Percentiles rank a stretch among this genome's conserved stretches.
Conservation (phyloP, 768 basidiomycete genomes). For the Lactarius hatsudake region DNA sequence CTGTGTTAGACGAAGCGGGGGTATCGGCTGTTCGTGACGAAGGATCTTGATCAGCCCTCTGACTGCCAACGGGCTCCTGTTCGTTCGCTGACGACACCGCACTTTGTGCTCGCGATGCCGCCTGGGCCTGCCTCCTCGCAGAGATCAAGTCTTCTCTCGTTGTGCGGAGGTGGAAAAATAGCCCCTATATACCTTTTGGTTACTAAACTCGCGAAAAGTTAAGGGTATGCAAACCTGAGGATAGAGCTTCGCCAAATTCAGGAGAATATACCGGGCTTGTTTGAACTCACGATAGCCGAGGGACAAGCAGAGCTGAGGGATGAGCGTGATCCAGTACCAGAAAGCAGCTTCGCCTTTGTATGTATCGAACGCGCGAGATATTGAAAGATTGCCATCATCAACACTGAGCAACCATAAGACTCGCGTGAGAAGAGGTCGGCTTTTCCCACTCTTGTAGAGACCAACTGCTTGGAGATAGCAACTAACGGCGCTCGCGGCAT, state of each 20-base stretch:
- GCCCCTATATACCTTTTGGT: constrained; percentile 52
- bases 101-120: constrained; percentile 34
- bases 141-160: constrained; percentile 65
- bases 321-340: constrained; percentile 99
- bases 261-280: constrained; percentile 84
- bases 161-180: constrained; percentile 94
- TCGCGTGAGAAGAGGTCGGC: constrained; percentile 84
- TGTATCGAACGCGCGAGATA: constrained; percentile 83
- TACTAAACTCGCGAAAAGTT: neutral
- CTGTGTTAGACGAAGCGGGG: constrained; percentile 15
- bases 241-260: constrained; percentile 85
- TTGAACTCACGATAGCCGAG: constrained; percentile 90
- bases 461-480: constrained; percentile 98
- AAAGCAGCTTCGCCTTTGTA: constrained; percentile 96
- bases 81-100: constrained; percentile 15
- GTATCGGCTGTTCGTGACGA: constrained; percentile 15
- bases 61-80: constrained; percentile 15
- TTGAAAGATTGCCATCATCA: constrained; percentile 71
- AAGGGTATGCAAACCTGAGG: constrained; percentile 65
- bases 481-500: constrained; percentile 89
- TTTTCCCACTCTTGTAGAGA: constrained; percentile 90
- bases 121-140: constrained; percentile 43
- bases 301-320: constrained; percentile 89
- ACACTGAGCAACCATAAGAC: constrained; percentile 96
- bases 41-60: constrained; percentile 17